Evolutionary conservation across 2,329 filamentous ascomycete genomes (phyloP), one percentile per base, ranked within the genome.

Genomic region (Escovopsis sp.): DNA sequence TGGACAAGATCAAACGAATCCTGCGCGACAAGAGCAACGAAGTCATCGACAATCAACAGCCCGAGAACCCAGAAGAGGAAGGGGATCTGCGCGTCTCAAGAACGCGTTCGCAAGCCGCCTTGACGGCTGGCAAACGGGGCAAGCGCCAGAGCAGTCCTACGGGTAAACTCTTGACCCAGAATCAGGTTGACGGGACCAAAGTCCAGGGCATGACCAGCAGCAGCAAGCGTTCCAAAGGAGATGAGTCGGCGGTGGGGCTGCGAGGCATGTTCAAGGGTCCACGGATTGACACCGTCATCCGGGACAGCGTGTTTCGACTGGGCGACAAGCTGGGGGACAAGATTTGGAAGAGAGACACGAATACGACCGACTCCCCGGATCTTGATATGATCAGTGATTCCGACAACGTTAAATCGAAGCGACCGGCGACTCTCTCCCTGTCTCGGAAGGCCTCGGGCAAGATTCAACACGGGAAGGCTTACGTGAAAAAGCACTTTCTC

Each of bases 231-330:
- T 52, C 59, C 14, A 61, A 50, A 17, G 26, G 41, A 1, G 56
- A 59, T 13, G 55, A 60, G 27, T 4, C 21, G n/a, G 39, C 35
- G 13, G 37, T 49, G 29, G 51, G 56, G 12, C 34, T 58, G 13
- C 72, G 77, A 29, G 75, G 79, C 6, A 77, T 94, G 33, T 79
- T 94, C 57, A 88, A 85, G 57, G 78, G 76, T 3, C 72, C 75
- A 34, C 68, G 80, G 37, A 75, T 88, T 42, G 81, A 84, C 41
- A 80, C 73, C 21, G 68, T 84, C 21, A 70, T 92, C 31, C 66
- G 69, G 18, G 70, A 63, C 6, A 58, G 70, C 17, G 67, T 74
- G 5, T 70, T 67, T 18, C 72, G 66, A 45, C 53, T 75, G 12
- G 64, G 68, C 21, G 70, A 73, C 34, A 57, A 75, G 19, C 28